Conservation (phyloP, 192 early-diverging fungal genomes). For the Rhizophagus clarus region DNA sequence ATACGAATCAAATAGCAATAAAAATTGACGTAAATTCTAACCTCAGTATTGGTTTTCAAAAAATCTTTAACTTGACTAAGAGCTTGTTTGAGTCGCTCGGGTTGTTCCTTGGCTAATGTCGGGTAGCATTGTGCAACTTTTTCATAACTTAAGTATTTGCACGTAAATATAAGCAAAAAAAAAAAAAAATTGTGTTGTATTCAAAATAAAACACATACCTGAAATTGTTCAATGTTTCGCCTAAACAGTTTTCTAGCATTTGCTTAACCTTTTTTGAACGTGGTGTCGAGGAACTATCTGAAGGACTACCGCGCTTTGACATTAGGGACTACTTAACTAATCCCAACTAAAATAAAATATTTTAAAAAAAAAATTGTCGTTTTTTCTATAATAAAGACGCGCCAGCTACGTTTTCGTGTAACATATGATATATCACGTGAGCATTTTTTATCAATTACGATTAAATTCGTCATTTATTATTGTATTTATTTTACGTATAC, state of each 20-base stretch:
- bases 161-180: not conserved
- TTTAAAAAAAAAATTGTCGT: too few relatives aligned
- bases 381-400: too few relatives aligned
- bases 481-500: too few relatives aligned
- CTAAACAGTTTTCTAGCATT: slow-evolving; percentile 1
- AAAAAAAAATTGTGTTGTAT: not conserved
- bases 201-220: not conserved
- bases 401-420: too few relatives aligned
- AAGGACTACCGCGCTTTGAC: not conserved
- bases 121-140: slow-evolving; percentile 16
- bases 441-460: too few relatives aligned
- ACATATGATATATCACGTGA: too few relatives aligned
- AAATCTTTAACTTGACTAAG: slow-evolving; percentile 3
- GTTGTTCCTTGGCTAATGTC: not conserved
- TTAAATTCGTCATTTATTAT: too few relatives aligned
- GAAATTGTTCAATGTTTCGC: slow-evolving; percentile 10
- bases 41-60: slow-evolving; percentile 8
- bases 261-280: slow-evolving; percentile 3
- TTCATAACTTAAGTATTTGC: not conserved
- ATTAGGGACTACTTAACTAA: not conserved
- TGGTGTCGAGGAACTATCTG: not conserved
- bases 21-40: not conserved
- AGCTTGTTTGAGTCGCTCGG: not conserved
- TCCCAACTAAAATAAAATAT: too few relatives aligned
- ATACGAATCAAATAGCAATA: not conserved